Percentiles rank a stretch among this genome's conserved stretches.
Evolutionary conservation across 2,329 filamentous ascomycete species (phyloP).

Genomic region (Bertia moriformis): DNA sequence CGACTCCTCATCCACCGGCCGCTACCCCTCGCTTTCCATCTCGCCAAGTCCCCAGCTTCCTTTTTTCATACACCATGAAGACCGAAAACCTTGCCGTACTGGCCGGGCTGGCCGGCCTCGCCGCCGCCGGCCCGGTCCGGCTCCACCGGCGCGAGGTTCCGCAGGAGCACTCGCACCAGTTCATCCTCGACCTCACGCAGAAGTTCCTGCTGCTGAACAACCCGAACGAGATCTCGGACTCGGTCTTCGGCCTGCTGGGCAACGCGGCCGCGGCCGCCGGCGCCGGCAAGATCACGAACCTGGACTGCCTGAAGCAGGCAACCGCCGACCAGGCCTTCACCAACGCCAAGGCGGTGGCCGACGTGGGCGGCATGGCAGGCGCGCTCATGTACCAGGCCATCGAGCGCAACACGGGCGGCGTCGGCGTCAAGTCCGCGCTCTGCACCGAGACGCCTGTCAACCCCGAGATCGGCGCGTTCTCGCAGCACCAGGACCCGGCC

Average conservation of each 20-base stretch:
- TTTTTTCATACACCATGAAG: slow-evolving; percentile 9
- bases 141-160: slow-evolving; percentile 30
- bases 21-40: no score
- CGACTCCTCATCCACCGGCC: no score
- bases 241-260: slow-evolving; percentile 36
- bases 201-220: slow-evolving; percentile 27
- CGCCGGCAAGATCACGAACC: slow-evolving; percentile 17
- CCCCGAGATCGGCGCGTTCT: slow-evolving; percentile 26
- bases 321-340: slow-evolving; percentile 44
- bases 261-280: slow-evolving; percentile 31
- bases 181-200: slow-evolving; percentile 28
- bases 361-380: slow-evolving; percentile 36
- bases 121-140: slow-evolving; percentile 4
- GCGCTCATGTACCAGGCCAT: slow-evolving; percentile 38
- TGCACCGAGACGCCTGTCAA: slow-evolving; percentile 25
- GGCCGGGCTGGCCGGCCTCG: slow-evolving; percentile 1
- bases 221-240: slow-evolving; percentile 28
- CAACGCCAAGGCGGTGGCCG: slow-evolving; percentile 35
- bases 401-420: slow-evolving; percentile 31
- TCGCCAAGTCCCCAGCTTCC: slow-evolving; percentile 1
- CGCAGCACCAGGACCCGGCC: slow-evolving; percentile 29
- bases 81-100: slow-evolving; percentile 5
- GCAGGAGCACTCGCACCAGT: slow-evolving; percentile 39
- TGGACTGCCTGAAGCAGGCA: slow-evolving; percentile 29
- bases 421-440: slow-evolving; percentile 21